Evolutionary conservation across 768 basidiomycete genomes (phyloP).

Genomic region (Arthromyces matolae): DNA sequence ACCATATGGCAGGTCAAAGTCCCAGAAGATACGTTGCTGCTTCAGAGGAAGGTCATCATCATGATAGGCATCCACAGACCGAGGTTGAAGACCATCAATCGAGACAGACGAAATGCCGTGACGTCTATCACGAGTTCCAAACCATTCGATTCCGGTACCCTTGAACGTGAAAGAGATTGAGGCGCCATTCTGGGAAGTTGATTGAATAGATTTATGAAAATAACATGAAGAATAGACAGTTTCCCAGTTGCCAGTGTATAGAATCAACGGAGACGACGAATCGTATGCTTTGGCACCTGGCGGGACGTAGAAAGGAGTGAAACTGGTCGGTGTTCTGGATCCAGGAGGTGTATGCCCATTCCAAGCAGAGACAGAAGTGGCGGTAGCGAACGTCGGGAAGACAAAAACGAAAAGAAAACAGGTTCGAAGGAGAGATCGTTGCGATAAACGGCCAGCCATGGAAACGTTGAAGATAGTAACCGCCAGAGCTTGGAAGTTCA

Average conservation of each 20-base stretch:
- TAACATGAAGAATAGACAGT: slow-evolving; percentile 50
- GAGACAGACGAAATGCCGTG: slow-evolving; percentile 57
- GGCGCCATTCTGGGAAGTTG: slow-evolving; percentile 47
- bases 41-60: slow-evolving; percentile 26
- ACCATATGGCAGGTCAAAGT: slow-evolving; percentile 45
- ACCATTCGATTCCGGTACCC: slow-evolving; percentile 80
- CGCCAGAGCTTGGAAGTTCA: background rate
- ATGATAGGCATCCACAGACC: slow-evolving; percentile 45
- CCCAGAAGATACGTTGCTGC: slow-evolving; percentile 67
- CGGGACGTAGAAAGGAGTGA: slow-evolving; percentile 72
- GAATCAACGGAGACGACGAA: slow-evolving; percentile 64
- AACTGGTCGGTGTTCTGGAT: slow-evolving; percentile 40
- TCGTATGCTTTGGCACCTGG: slow-evolving; percentile 69
- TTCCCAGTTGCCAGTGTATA: slow-evolving; percentile 58
- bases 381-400: slow-evolving; percentile 11
- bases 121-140: slow-evolving; percentile 51
- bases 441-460: slow-evolving; percentile 11
- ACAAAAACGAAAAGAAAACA: slow-evolving; percentile 13
- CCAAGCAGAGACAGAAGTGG: slow-evolving; percentile 52
- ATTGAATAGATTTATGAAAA: slow-evolving; percentile 45
- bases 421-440: slow-evolving; percentile 4
- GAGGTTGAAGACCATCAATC: slow-evolving; percentile 49
- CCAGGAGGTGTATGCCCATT: slow-evolving; percentile 58
- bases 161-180: slow-evolving; percentile 55
- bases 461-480: background rate